Conservation (phyloP, 257 asterid species). For the Solanum rostratum region DNA sequence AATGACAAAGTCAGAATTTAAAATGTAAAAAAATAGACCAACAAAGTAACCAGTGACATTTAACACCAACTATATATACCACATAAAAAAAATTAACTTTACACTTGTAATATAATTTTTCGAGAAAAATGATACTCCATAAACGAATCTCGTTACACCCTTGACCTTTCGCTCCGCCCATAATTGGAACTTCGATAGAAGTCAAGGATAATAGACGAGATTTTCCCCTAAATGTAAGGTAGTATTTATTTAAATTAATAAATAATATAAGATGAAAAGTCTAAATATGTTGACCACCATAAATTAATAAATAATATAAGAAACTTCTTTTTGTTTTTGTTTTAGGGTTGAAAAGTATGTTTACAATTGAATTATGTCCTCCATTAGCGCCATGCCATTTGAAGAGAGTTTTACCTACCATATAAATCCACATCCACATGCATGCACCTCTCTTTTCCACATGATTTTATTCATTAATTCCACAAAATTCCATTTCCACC, state of each 20-base stretch:
- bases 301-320: too few relatives aligned
- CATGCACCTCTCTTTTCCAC: conserved; percentile 9
- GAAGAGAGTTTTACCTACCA: conserved; percentile 24
- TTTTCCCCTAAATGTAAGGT: too few relatives aligned
- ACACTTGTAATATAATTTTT: not conserved
- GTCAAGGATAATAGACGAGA: not conserved
- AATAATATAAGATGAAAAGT: not conserved
- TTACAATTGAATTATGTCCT: not conserved
- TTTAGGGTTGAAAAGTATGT: not conserved
- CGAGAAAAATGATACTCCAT: accelerated
- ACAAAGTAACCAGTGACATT: too few relatives aligned
- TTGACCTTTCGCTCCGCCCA: not conserved
- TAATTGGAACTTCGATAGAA: not conserved
- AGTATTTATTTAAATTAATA: not conserved
- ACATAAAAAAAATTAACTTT: not conserved
- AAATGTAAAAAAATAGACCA: too few relatives aligned
- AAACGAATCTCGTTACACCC: not conserved
- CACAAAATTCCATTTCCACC: not conserved
- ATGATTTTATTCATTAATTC: conserved; percentile 8
- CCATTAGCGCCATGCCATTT: conserved; percentile 21
- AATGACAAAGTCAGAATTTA: too few relatives aligned
- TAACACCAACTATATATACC: too few relatives aligned
- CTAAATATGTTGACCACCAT: not conserved
- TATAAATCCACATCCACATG: not conserved
- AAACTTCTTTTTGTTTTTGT: not conserved